Base-by-base conservation (phyloP, 2,329 filamentous ascomycete genomes). In the Paracoccidioides lutzii region DNA sequence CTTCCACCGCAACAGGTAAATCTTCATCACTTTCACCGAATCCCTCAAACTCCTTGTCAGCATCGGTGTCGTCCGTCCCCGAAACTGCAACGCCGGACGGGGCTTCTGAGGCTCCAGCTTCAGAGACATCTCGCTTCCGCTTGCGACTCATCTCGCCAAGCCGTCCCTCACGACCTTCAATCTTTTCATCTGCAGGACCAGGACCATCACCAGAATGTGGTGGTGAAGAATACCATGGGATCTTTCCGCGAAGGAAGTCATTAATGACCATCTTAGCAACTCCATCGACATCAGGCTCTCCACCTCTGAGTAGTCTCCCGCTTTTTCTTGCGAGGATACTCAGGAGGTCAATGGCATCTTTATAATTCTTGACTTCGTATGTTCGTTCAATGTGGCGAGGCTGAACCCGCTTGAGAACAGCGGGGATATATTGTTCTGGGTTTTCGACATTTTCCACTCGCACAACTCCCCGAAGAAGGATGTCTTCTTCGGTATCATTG, bases 231-330 rank as follows among this genome's bases (percentile, higher is more conserved):
- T 90, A 98, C 93, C 94, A 98, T 1, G 93, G 93, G 32, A 97
- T 88, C 73, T 91, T 96, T 56, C 93, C 93, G 60, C 93, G 78
- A 66, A 97, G 81, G 69, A 97, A 98, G 67, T 98, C 93, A 65
- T 95, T 97, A 58, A 98, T 75, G 0, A 98, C 87, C 83, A 95
- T 95, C 72, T 95, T 95, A 1, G 93, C 93, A 50, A 95, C 90
- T 64, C 90, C 90, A 64, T 97, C 91, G 55, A 96, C 75, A 69
- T 98, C 93, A 3, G 91, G 87, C 69, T 97, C 93, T n/a, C 91
- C 93, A 57, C 88, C 91, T 68, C 89, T 90, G 14, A 97, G 75
- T 22, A 98, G 74, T 63, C 90, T 81, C 14, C 93, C 93, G 57
- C 84, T 83, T 70, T 96, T 97, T 56, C 90, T 79, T 7, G 90